phyloP scores from a whole-genome alignment of 1,139 yeast species.

The Debaryomyces robertsiae region DNA sequence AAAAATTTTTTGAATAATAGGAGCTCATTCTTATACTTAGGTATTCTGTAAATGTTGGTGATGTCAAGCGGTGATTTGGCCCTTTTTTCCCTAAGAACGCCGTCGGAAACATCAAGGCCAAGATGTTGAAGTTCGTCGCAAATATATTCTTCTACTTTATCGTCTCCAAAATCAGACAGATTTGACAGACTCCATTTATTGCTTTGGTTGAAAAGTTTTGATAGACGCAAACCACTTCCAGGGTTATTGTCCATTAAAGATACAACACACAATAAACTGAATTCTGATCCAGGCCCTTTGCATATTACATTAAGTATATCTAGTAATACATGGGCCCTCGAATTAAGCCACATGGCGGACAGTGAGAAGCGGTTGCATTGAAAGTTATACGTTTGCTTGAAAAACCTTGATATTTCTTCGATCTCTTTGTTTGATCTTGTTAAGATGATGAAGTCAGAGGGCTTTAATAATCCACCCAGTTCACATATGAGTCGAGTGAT shows the following conservation, averaged over 20 bases:
- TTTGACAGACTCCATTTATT: constrained; percentile 6
- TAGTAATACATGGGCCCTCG: constrained; percentile 51
- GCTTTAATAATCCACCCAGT: constrained; percentile 49
- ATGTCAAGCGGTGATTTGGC: not conserved
- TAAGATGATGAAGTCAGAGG: constrained; percentile 57
- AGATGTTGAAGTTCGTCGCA: constrained; percentile 2
- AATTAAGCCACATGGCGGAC: constrained; percentile 55
- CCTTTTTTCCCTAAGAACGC: not conserved
- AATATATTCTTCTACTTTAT: constrained; percentile 22
- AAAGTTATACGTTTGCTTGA: constrained; percentile 43
- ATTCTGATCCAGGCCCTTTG: constrained; percentile 34
- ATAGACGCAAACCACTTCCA: constrained; percentile 27
- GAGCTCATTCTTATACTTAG: constrained; percentile 2
- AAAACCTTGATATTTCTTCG: constrained; percentile 40
- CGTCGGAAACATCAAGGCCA: not conserved
- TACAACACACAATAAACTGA: constrained; percentile 34
- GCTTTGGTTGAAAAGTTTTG: constrained; percentile 29
- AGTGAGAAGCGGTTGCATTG: constrained; percentile 47
- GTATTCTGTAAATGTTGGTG: constrained; percentile 3
- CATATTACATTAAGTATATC: constrained; percentile 50
- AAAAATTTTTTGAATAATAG: constrained; percentile 3
- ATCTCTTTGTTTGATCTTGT: constrained; percentile 58
- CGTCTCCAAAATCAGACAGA: constrained; percentile 5
- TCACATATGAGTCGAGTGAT: constrained; percentile 43
- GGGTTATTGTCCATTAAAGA: constrained; percentile 29